Percentiles rank a stretch among this genome's conserved stretches.
Conservation (phyloP, 371 early-diverging fungal genomes). For the Rhizopus microsporus region DNA sequence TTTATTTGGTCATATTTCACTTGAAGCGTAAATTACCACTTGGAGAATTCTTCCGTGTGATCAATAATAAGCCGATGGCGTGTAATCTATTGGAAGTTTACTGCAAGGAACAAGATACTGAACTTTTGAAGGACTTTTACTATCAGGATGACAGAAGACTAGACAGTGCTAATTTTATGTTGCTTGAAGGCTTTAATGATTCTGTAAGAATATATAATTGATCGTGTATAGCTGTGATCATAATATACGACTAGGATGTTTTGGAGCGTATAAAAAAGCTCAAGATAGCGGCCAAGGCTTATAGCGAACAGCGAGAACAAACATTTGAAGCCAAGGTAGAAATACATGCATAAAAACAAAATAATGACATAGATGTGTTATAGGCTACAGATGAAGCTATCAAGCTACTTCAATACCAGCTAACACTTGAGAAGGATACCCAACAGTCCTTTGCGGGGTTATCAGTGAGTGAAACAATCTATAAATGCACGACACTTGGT, state of each 20-base stretch:
- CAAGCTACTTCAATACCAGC: conserved; percentile 73
- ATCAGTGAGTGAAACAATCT: conserved; percentile 84
- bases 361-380: not conserved
- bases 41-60: conserved; percentile 88
- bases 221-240: not conserved
- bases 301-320: conserved; percentile 71
- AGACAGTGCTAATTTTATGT: conserved; percentile 71
- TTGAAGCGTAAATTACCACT: conserved; percentile 80
- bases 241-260: conserved; percentile 37
- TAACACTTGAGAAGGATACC: conserved; percentile 72
- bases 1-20: conserved; percentile 88
- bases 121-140: conserved; percentile 88
- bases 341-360: conserved; percentile 10
- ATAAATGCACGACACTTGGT: conserved; percentile 74
- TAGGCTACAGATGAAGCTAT: conserved; percentile 79
- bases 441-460: conserved; percentile 70
- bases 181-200: conserved; percentile 62
- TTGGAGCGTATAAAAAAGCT: conserved; percentile 68
- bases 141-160: conserved; percentile 89
- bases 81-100: conserved; percentile 82
- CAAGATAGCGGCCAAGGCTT: conserved; percentile 68
- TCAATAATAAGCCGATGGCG: conserved; percentile 83
- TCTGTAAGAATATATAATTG: conserved; percentile 31
- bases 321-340: conserved; percentile 75
- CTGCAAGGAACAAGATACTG: conserved; percentile 72